These are phyloP conservation scores for Talaromyces sp. DNA, from an alignment of 2,329 filamentous ascomycete genomes.

Conservation along the genomic window DNA sequence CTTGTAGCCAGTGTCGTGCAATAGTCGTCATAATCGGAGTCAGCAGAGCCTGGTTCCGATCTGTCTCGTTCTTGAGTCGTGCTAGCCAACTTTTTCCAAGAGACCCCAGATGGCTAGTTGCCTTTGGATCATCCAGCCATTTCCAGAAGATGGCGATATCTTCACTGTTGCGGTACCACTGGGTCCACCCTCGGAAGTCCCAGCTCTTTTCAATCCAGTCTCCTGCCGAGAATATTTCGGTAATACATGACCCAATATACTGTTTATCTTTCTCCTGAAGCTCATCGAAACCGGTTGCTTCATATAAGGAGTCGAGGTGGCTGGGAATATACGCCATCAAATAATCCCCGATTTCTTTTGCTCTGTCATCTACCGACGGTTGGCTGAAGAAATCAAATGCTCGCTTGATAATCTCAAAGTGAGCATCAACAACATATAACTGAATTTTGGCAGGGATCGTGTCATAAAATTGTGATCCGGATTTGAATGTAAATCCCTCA, in stretches of 20 bases:
- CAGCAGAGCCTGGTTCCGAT: neutral
- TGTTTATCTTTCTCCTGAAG: neutral
- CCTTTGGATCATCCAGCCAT: neutral
- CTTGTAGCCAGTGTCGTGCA: neutral
- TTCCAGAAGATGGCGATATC: neutral
- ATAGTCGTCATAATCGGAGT: neutral
- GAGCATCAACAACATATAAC: neutral
- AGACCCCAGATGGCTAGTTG: neutral
- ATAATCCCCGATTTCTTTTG: neutral
- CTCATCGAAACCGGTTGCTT: neutral
- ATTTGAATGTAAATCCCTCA: neutral
- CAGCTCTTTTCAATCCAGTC: constrained; percentile 1
- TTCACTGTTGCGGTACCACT: neutral
- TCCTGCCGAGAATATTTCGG: neutral
- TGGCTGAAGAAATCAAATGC: neutral
- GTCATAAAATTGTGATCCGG: neutral
- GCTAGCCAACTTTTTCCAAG: neutral
- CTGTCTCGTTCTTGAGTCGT: neutral
- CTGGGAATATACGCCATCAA: neutral
- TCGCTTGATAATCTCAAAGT: neutral
- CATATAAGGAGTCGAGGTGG: neutral
- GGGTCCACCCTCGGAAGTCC: neutral
- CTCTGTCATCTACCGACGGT: neutral
- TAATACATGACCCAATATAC: neutral
- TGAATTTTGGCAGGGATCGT: neutral